Evolutionary conservation across 1,284 basidiomycete species (phyloP), one percentile per base, ranked within the genome.

Genomic region (Tetrapyrgos nigripes): DNA sequence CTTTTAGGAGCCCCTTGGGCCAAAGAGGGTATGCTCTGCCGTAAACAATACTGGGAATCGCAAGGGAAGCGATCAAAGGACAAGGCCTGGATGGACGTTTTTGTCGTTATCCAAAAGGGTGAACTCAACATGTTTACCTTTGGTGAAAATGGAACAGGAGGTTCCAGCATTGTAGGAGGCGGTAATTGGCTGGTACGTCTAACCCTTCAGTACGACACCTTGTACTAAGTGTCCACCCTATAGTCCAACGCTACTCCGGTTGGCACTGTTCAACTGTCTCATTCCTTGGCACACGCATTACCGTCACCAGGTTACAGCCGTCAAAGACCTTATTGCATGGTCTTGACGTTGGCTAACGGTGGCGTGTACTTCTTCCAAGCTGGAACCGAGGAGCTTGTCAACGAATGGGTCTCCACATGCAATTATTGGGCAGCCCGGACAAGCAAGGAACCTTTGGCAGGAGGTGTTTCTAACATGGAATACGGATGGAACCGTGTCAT

Each of bases 381-480:
- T 0, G 97, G 97, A 1, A 98, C 97, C 2, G 96, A 97, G 68
- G 96, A 98, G 66, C 85, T 99, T 19, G 95, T 98, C 37, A 92
- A 93, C 68, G 97, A 99, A 73, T 99, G 97, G 97, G 96, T 98
- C 8, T 90, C 92, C 31, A 97, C 97, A 0, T 98, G 96, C 84
- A 99, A 98, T 77, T 98, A 98, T 73, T 98, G 96, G 96, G 94
- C 97, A 0, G 97, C 97, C 0, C 83, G 96, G 31, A 89, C 87
- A 63, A 95, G 92, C 73, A 95, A 96, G 66, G 95, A 97, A 69
- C 97, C 97, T 0, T 83, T 99, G 2, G 84, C 92, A 2, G 97
- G 96, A 3, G 97, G 96, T 28, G 95, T 98, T 2, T 96, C 94
- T 49, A 99, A 99, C 76, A 97, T 98, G 91, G 97, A 99, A 73